Evolutionary conservation across 2,329 filamentous ascomycete species (phyloP).

Genomic region (Neonectria punicea): DNA sequence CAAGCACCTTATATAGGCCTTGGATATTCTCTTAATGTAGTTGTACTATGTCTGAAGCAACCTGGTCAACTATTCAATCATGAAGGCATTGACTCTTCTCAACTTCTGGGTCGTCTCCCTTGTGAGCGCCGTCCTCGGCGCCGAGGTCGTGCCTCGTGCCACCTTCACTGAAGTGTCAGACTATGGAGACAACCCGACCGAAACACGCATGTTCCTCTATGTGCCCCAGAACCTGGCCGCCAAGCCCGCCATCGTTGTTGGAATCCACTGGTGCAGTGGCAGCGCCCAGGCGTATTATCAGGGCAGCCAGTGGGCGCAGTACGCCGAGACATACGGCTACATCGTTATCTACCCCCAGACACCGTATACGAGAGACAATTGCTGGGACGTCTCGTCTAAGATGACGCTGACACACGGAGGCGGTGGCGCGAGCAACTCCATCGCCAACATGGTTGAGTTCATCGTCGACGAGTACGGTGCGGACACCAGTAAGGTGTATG

Average conservation of each 20-base stretch:
- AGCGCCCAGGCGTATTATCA: constrained; percentile 62
- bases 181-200: constrained; percentile 35
- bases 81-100: constrained; percentile 18
- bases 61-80: neutral
- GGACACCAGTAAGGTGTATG: constrained; percentile 60
- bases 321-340: constrained; percentile 66
- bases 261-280: constrained; percentile 67
- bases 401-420: constrained; percentile 61
- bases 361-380: constrained; percentile 51
- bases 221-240: constrained; percentile 50
- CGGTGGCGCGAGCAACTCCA: constrained; percentile 61
- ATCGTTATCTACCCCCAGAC: constrained; percentile 62
- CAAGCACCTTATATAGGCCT: neutral
- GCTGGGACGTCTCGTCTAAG: constrained; percentile 69
- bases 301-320: constrained; percentile 61
- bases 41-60: neutral
- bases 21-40: neutral
- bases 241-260: constrained; percentile 63
- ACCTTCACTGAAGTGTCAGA: constrained; percentile 32
- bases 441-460: constrained; percentile 66
- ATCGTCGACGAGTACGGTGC: constrained; percentile 58
- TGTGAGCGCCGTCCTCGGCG: constrained; percentile 8
- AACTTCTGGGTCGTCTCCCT: constrained; percentile 25
- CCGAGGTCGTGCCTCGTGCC: constrained; percentile 33
- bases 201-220: constrained; percentile 43